Evolutionary conservation across 23 red algal species (phyloP), one percentile per base, ranked within the genome.

Genomic region (Agarophyton chilense): DNA sequence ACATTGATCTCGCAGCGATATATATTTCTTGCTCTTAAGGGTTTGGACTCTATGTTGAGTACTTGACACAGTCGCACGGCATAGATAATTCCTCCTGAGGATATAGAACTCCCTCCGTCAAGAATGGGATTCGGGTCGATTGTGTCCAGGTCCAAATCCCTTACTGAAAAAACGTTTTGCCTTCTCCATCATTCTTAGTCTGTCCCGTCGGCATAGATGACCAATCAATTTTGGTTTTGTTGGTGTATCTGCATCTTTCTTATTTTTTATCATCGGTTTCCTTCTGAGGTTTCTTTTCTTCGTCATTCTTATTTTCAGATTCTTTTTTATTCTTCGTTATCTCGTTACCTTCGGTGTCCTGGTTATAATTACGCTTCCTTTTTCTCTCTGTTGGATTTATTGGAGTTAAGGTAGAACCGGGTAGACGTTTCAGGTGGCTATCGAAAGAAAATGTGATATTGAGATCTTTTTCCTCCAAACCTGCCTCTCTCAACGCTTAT

Each of bases 121-220:
- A 52, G 43, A 5, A 77, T 77, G 44, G 72, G 72, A 54, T 77
- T 77, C 72, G 49, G 44, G 50, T 77, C 72, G 32, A 5, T 40
- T 7, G 8, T n/a, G 9, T 19, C 4, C 19, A 24, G 4, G 19
- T 38, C 62, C 28, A 26, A 67, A 67, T 67, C 62, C 62, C 62
- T 67, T 67, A 36, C 36, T 36, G 62, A 67, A 67, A 67, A 67
- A 38, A 38, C 29, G 29, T 4, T 38, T 67, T 67, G 8, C n/a
- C n/a, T n/a, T n/a, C n/a, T n/a, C n/a, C n/a, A n/a, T n/a, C n/a
- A n/a, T n/a, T n/a, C n/a, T n/a, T n/a, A n/a, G n/a, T n/a, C n/a
- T n/a, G n/a, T n/a, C n/a, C n/a, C n/a, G 17, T 39, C 16, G 7
- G 5, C 36, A 5, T 67, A 4, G 32, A 35, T 67, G 22, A 2